phyloP scores from a whole-genome alignment of 2,329 filamentous ascomycete genomes.

The Hypoxylon sp. region DNA sequence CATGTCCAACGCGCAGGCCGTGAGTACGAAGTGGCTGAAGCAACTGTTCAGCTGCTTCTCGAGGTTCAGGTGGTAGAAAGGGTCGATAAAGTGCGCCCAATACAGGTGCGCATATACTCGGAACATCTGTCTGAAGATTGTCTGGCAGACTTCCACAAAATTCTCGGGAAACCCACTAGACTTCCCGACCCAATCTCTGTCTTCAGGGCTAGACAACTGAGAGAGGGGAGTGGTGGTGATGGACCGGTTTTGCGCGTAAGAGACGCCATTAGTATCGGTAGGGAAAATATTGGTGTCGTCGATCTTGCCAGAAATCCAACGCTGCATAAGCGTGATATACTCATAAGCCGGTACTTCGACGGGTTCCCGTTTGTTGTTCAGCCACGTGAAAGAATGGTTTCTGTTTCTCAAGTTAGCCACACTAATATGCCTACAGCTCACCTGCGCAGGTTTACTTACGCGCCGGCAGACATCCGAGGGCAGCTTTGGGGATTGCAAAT shows the following conservation, averaged over 20 bases:
- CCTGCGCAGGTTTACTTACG: slow-evolving; percentile 69
- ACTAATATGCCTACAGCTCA: not conserved
- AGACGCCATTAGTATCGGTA: slow-evolving; percentile 80
- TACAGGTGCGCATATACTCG: slow-evolving; percentile 98
- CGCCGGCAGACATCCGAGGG: slow-evolving; percentile 93
- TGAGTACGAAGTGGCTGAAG: slow-evolving; percentile 87
- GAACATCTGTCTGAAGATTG: slow-evolving; percentile 98
- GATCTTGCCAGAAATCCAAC: slow-evolving; percentile 97
- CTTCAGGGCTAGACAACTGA: slow-evolving; percentile 71
- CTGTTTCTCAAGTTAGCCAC: slow-evolving; percentile 54
- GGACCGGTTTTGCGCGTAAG: slow-evolving; percentile 73
- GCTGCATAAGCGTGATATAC: slow-evolving; percentile 95
- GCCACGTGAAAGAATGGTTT: slow-evolving; percentile 97
- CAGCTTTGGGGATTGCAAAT: slow-evolving; percentile 89
- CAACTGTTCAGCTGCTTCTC: slow-evolving; percentile 88
- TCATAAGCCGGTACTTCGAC: slow-evolving; percentile 93
- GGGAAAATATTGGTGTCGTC: slow-evolving; percentile 92
- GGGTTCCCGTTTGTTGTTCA: slow-evolving; percentile 87
- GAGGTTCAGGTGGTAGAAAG: slow-evolving; percentile 85
- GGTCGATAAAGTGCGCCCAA: slow-evolving; percentile 91
- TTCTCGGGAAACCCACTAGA: slow-evolving; percentile 91
- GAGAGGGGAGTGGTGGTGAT: slow-evolving; percentile 71
- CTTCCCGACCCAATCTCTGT: slow-evolving; percentile 87
- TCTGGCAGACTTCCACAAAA: slow-evolving; percentile 91
- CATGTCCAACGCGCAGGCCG: slow-evolving; percentile 84